These are phyloP conservation scores for Aureobasidium sp. DNA, from an alignment of 2,329 filamentous ascomycete species.

Conservation along the genomic window DNA sequence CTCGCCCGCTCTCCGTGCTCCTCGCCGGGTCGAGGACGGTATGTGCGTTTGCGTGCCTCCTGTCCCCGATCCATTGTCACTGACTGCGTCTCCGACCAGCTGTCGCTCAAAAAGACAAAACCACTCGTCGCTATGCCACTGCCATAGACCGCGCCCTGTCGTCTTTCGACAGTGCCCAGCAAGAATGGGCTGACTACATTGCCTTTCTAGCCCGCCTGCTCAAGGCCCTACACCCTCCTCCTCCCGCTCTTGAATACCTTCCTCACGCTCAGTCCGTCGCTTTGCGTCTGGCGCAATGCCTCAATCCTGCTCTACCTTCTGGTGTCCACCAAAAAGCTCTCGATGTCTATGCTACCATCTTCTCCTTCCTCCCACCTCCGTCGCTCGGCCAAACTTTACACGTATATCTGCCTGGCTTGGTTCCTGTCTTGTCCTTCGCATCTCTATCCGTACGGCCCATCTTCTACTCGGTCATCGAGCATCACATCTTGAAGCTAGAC, in stretches of 20 bases:
- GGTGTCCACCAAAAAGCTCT: slow-evolving; percentile 96
- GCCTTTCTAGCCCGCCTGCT: slow-evolving; percentile 86
- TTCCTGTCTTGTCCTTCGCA: slow-evolving; percentile 85
- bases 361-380: slow-evolving; percentile 63
- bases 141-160: slow-evolving; percentile 79
- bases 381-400: slow-evolving; percentile 68
- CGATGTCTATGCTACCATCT: slow-evolving; percentile 87
- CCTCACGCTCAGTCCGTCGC: slow-evolving; percentile 77
- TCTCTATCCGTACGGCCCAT: slow-evolving; percentile 82
- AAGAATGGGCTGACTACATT: slow-evolving; percentile 99
- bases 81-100: background rate
- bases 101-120: slow-evolving; percentile 39
- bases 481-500: slow-evolving; percentile 65
- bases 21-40: slow-evolving; percentile 73
- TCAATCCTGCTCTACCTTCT: slow-evolving; percentile 86
- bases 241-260: slow-evolving; percentile 59
- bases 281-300: slow-evolving; percentile 86
- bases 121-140: slow-evolving; percentile 79
- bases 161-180: slow-evolving; percentile 83
- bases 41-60: slow-evolving; percentile 28
- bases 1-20: slow-evolving; percentile 65
- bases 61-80: background rate
- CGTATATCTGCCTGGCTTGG: slow-evolving; percentile 82
- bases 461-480: slow-evolving; percentile 77
- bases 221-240: slow-evolving; percentile 86